phyloP scores from a whole-genome alignment of 441 rosid species.

The Melastoma candidum region DNA sequence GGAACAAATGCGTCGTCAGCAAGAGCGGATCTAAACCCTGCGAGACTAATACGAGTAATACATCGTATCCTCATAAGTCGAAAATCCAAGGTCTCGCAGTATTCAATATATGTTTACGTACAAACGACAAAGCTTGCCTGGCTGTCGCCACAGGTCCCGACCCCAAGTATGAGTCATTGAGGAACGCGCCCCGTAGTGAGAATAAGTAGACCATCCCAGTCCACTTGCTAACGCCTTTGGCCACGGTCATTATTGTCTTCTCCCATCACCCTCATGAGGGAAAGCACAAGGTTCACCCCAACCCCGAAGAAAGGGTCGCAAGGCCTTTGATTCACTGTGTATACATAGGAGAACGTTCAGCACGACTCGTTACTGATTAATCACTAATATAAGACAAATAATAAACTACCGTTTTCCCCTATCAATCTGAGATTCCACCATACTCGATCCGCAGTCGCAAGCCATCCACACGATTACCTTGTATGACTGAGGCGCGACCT shows the following conservation, averaged over 20 bases:
- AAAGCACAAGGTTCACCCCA: slow-evolving; percentile 14
- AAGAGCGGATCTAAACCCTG: slow-evolving; percentile 11
- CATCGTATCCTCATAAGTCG: too few species aligned
- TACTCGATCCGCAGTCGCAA: too few species aligned
- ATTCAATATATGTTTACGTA: background rate
- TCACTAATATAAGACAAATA: too few species aligned
- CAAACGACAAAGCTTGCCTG: slow-evolving; percentile 12
- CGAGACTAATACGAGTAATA: too few species aligned
- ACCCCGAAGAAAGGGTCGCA: slow-evolving; percentile 14
- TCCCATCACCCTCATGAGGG: slow-evolving; percentile 13
- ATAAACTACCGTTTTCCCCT: too few species aligned
- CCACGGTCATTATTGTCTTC: slow-evolving; percentile 14
- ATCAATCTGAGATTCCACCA: too few species aligned
- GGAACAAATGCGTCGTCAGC: slow-evolving; percentile 4
- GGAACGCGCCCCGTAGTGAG: slow-evolving; percentile 12
- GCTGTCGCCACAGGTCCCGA: slow-evolving; percentile 9
- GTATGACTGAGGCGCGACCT: slow-evolving; percentile 30
- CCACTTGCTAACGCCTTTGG: slow-evolving; percentile 17
- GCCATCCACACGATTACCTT: slow-evolving; percentile 24
- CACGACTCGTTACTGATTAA: too few species aligned
- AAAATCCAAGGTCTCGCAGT: too few species aligned
- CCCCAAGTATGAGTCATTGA: slow-evolving; percentile 14
- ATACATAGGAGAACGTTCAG: too few species aligned
- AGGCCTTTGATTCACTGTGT: slow-evolving; percentile 12
- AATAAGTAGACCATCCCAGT: slow-evolving; percentile 16